Evolutionary conservation across 495 filamentous ascomycete genomes (phyloP), one percentile per base, ranked within the genome.

Genomic region (Stereocaulon alpinum): DNA sequence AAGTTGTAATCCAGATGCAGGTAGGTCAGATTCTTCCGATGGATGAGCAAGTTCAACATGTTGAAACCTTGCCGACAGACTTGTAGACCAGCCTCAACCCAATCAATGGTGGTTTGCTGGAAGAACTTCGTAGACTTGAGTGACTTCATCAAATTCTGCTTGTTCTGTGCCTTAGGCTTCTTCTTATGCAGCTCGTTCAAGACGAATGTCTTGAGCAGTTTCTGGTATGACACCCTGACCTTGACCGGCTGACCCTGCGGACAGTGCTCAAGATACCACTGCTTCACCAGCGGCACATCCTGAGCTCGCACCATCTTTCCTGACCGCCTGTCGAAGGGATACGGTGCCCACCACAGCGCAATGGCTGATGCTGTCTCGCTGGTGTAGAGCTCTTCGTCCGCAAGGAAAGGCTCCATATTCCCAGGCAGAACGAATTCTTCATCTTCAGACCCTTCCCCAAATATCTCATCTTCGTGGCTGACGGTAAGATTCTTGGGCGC

Each of bases 1-100:
- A 99, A 99, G 74, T 99, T 99, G 76, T 97, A 99, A 66, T 99
- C 94, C 29, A 99, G 80, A 78, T 99, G 94, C 43, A 99, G 82
- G 73, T 99, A 99, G 6, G 94, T 99, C 59, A 99, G 76, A 70
- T 97, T 97, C 82, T 99, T 99, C 60, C 94, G 82, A 70, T 99
- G 94, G 65, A 99, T 99, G 65, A 99, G 75, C 58, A 99, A 76
- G 69, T 97, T 99, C 62, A 99, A 78, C 94, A 99, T 99, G 76
- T 97, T 99, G 77, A 95, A 99, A 34, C 94, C 94, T 69, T 99
- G 94, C 47, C 94, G 83, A 71, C 93, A 97, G 60, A 99, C 94
- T 75, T 97, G 94, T 65, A 99, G 80, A 71, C 94, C 94, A 62
- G 94, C 94, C 73, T 99, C 94, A 32, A 99, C 93, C 94, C 94